phyloP scores from a whole-genome alignment of 805 yeast species.

The Candida taoyuanica region DNA sequence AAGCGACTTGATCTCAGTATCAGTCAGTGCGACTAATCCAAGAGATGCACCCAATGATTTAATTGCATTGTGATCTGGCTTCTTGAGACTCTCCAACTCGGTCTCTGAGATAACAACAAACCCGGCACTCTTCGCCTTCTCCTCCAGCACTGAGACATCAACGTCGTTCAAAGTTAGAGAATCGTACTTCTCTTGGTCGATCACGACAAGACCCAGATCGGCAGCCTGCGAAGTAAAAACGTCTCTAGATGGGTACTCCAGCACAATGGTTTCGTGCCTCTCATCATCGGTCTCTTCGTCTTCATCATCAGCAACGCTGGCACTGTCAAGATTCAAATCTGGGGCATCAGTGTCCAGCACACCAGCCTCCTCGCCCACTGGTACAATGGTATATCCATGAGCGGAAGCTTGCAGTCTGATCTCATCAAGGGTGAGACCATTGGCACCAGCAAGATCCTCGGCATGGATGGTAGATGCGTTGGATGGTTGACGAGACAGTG shows the following conservation, averaged over 20 bases:
- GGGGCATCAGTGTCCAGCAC: background rate
- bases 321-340: slow-evolving; percentile 5
- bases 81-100: slow-evolving; percentile 13
- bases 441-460: background rate
- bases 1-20: slow-evolving; percentile 8
- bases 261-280: slow-evolving; percentile 13
- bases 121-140: slow-evolving; percentile 15
- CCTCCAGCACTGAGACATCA: slow-evolving; percentile 3
- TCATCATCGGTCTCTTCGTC: slow-evolving; percentile 16
- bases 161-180: slow-evolving; percentile 4
- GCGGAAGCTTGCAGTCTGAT: slow-evolving; percentile 16
- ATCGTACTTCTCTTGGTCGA: slow-evolving; percentile 24
- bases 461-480: slow-evolving; percentile 25
- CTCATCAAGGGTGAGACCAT: slow-evolving; percentile 16
- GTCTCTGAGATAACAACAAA: slow-evolving; percentile 23
- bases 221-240: slow-evolving; percentile 12
- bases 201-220: slow-evolving; percentile 23
- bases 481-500: slow-evolving; percentile 24
- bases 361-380: slow-evolving; percentile 1
- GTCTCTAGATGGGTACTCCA: slow-evolving; percentile 8
- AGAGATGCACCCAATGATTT: slow-evolving; percentile 15
- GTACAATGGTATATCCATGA: slow-evolving; percentile 18
- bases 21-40: slow-evolving; percentile 16
- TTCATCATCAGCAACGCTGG: slow-evolving; percentile 12
- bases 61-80: slow-evolving; percentile 16